Evolutionary conservation across 805 yeast species (phyloP).

Genomic region (Grigorovia jiainica): DNA sequence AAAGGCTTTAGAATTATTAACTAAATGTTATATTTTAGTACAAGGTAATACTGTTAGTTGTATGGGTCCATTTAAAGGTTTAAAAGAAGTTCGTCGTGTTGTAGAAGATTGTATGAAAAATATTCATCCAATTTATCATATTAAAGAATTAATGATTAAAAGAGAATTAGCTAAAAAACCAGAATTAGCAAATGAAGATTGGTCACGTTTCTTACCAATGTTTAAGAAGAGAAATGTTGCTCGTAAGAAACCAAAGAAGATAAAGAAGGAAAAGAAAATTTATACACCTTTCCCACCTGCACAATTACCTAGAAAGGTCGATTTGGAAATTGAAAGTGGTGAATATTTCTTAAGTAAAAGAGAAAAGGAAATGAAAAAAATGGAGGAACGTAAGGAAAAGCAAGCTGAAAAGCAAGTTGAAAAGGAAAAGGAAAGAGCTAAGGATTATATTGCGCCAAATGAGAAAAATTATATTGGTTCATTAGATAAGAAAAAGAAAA

Average conservation of each 20-base stretch:
- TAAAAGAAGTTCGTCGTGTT: constrained; percentile 84
- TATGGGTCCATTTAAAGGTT: constrained; percentile 93
- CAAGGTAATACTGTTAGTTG: constrained; percentile 96
- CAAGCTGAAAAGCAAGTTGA: constrained; percentile 61
- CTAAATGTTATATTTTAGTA: constrained; percentile 91
- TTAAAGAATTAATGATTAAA: constrained; percentile 95
- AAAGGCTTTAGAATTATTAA: constrained; percentile 87
- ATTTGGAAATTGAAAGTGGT: constrained; percentile 95
- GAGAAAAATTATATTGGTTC: constrained; percentile 42
- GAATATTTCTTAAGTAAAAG: constrained; percentile 88
- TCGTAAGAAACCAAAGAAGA: constrained; percentile 74
- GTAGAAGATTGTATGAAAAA: constrained; percentile 97
- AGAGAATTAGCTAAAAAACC: constrained; percentile 92
- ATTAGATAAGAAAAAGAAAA: constrained; percentile 1
- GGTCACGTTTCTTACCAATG: constrained; percentile 93
- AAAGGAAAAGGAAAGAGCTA: constrained; percentile 59
- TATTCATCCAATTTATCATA: constrained; percentile 94
- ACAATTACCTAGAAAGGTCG: constrained; percentile 93
- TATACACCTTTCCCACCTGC: constrained; percentile 99
- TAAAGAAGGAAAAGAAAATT: constrained; percentile 52
- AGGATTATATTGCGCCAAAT: constrained; percentile 80
- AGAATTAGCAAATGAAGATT: constrained; percentile 88
- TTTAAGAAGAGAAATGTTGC: constrained; percentile 95
- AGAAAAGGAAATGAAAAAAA: constrained; percentile 64
- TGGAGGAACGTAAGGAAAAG: constrained; percentile 68